Base-by-base conservation (phyloP, 495 filamentous ascomycete genomes). In the Darksidea phi region DNA sequence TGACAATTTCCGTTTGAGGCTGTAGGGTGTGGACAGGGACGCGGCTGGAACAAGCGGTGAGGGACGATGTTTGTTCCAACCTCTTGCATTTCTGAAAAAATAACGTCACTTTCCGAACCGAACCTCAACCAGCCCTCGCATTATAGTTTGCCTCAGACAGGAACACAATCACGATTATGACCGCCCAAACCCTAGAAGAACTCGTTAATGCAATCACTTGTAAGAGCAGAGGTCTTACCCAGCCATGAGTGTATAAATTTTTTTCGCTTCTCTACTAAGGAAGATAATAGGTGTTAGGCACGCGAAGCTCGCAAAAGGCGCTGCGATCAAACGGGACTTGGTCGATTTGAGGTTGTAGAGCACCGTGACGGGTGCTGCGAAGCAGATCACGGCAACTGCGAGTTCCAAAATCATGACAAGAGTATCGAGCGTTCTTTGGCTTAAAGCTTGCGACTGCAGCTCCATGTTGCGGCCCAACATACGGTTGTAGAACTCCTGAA, bases 311-410 rank as follows among this genome's bases (percentile, higher is more conserved):
- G 38, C 38, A 26, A 58, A 42, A 21, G 43, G 34, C 21, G 45
- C 23, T 41, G 46, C 43, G n/a, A 58, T 49, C n/a, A 58, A 2
- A 20, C 45, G 55, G 34, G 48, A 23, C 25, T 48, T 58, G 17
- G 34, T 50, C 6, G 45, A 41, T 1, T 23, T 21, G n/a, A 49
- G 46, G 21, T 58, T 58, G 32, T 41, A 49, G 18, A 50, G 2
- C 1, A 58, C 15, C 5, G 21, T 24, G 4, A 58, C 55, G 4
- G 55, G 41, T 1, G 43, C 45, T 1, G 55, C 43, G 10, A 58
- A 13, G 13, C 45, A 58, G 43, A 13, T 1, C 0, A 58, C 46
- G 4, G 46, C 41, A 13, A 58, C 10, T 25, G 41, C 23, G 43
- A 43, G 41, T 42, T 58, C 55, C 46, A 49, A 32, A 8, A 45